Evolutionary conservation across 805 yeast genomes (phyloP), one percentile per base, ranked within the genome.

Genomic region (Candida caryicola): DNA sequence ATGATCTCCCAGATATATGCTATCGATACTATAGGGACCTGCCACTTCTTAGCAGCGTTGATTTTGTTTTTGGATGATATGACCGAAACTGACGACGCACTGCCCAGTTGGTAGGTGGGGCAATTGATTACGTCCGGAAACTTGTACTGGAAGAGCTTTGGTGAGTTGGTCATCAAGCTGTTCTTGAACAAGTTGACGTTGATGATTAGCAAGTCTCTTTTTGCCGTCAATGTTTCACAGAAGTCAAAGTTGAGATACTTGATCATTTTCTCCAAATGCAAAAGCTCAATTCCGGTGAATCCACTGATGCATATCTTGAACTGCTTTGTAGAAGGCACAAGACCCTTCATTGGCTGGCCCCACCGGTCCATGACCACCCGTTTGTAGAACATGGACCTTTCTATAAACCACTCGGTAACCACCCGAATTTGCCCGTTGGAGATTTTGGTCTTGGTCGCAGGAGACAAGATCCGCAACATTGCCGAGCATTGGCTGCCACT

Each of bases 371-470:
- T 14, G 23, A 57, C 50, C 5, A 76, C 47, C 31, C 60, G 55
- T 31, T 74, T 71, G 48, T 79, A 79, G 59, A 73, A 81, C 16
- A 86, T 65, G 17, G 85, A 76, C 41, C 95, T 64, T 58, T 87
- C 96, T 9, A 88, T 61, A 46, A 82, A 81, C 85, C 91, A 86
- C 57, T 88, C 95, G 0, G 95, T 86, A 2, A 79, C 75, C 0
- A 80, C 44, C 13, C 52, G 51, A 2, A 44, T 55, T 16, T 26
- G 54, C 19, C 47, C 47, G 32, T 41, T 38, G 34, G 52, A 55
- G 26, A 57, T 48, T 18, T 45, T 50, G 17, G 43, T 38, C 35
- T 44, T 69, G 39, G 55, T 49, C 34, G 49, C 15, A 7, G 47
- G 19, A 3, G 64, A 56, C 15, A 62, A 51, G 32, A 49, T 49